phyloP scores from a whole-genome alignment of 176 grass and related monocot species.

The Hsuehochloa calcarea region DNA sequence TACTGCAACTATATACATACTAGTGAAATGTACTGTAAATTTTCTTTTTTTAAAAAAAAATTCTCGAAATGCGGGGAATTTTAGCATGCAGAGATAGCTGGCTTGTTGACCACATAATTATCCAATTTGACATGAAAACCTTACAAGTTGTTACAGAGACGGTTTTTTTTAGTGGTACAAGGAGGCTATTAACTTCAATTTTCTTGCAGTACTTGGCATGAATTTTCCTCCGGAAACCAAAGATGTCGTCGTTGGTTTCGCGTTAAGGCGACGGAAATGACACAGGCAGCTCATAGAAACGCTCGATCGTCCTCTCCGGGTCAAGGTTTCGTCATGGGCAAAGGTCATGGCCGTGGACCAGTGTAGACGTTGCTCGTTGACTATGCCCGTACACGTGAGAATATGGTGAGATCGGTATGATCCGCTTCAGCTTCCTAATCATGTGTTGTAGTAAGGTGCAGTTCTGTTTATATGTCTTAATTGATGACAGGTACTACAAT shows the following conservation, averaged over 20 bases:
- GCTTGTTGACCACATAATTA: not conserved
- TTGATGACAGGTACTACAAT: too few species aligned
- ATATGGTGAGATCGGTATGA: not conserved
- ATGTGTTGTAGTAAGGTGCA: not conserved
- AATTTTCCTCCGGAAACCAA: not conserved
- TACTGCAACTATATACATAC: too few species aligned
- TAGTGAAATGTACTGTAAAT: too few species aligned
- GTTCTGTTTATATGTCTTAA: not conserved
- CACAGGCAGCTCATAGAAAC: not conserved
- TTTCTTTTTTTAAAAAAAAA: too few species aligned
- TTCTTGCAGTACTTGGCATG: not conserved
- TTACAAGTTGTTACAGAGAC: not conserved
- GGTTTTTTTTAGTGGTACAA: too few species aligned
- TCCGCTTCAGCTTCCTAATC: not conserved
- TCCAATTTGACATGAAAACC: not conserved
- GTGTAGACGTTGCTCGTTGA: not conserved
- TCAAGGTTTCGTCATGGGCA: not conserved
- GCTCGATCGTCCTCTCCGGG: not conserved
- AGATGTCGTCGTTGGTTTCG: too few species aligned
- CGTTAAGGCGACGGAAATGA: not conserved
- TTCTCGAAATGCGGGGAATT: too few species aligned
- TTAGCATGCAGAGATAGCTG: not conserved
- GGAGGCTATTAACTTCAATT: too few species aligned
- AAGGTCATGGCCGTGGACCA: not conserved
- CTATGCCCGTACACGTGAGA: not conserved